These are phyloP conservation scores for Talaromyces amestolkiae DNA, from an alignment of 2,329 filamentous ascomycete genomes.

Conservation along the genomic window DNA sequence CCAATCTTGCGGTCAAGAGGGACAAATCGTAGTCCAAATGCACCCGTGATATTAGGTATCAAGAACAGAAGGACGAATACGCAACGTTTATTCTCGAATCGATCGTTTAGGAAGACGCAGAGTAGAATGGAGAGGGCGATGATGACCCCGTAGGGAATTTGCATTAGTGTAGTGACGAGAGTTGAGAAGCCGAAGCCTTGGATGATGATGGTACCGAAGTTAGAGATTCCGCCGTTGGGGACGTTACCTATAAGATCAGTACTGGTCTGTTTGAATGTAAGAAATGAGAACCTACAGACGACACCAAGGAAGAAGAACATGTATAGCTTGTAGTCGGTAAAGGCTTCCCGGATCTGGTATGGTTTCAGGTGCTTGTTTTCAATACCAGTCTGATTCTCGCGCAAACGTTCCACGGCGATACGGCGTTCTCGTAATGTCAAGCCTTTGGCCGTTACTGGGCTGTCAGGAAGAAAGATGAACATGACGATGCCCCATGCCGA, in stretches of 20 bases:
- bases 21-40: constrained; percentile 58
- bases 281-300: constrained; percentile 34
- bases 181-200: constrained; percentile 57
- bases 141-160: constrained; percentile 51
- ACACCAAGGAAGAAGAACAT: constrained; percentile 55
- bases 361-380: constrained; percentile 58
- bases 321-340: constrained; percentile 59
- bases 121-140: constrained; percentile 52
- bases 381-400: constrained; percentile 58
- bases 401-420: constrained; percentile 56
- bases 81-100: constrained; percentile 49
- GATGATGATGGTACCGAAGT: constrained; percentile 60
- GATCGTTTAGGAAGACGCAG: constrained; percentile 51
- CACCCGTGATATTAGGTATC: constrained; percentile 58
- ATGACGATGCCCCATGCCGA: constrained; percentile 60
- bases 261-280: neutral
- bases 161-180: constrained; percentile 54
- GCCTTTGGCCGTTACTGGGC: constrained; percentile 54
- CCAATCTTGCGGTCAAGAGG: constrained; percentile 51
- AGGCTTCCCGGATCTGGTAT: constrained; percentile 56
- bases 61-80: constrained; percentile 57
- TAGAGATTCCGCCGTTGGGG: constrained; percentile 58
- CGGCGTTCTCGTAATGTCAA: constrained; percentile 52
- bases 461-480: constrained; percentile 57
- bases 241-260: constrained; percentile 40